Percentiles rank a stretch among this genome's conserved stretches.
phyloP scores from a whole-genome alignment of 2,329 filamentous ascomycete genomes.

The Cephalotrichum gorgonifer region DNA sequence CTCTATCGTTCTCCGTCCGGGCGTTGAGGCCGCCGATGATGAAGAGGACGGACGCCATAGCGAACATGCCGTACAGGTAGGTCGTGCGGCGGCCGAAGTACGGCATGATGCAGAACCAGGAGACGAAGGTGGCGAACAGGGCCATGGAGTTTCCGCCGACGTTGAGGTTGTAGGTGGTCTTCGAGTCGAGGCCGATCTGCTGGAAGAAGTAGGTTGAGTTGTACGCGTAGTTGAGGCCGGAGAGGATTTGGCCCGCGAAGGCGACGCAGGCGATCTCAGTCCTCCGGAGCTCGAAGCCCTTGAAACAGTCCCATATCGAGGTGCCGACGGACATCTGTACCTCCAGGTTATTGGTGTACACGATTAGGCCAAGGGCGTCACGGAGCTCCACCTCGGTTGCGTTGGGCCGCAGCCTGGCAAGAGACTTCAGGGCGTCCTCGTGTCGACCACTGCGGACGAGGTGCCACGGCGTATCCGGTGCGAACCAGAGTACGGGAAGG shows the following conservation, averaged over 20 bases:
- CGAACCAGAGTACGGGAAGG: slow-evolving; percentile 54
- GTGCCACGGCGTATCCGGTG: slow-evolving; percentile 66
- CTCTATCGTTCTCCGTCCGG: slow-evolving; percentile 47
- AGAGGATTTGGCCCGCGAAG: slow-evolving; percentile 54
- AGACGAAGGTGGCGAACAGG: slow-evolving; percentile 71
- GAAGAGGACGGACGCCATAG: slow-evolving; percentile 66
- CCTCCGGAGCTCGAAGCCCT: slow-evolving; percentile 63
- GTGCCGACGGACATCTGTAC: slow-evolving; percentile 63
- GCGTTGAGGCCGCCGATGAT: slow-evolving; percentile 77
- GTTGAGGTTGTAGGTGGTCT: slow-evolving; percentile 47
- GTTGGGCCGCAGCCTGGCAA: slow-evolving; percentile 49
- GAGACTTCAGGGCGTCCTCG: slow-evolving; percentile 54
- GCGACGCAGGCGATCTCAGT: slow-evolving; percentile 60
- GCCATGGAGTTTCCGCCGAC: slow-evolving; percentile 60
- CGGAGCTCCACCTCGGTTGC: slow-evolving; percentile 69
- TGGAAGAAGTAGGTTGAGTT: slow-evolving; percentile 55
- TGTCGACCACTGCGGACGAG: slow-evolving; percentile 55
- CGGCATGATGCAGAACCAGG: slow-evolving; percentile 69
- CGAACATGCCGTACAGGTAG: slow-evolving; percentile 65
- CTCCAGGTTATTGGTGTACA: slow-evolving; percentile 75
- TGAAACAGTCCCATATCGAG: slow-evolving; percentile 75
- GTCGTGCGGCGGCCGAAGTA: slow-evolving; percentile 67
- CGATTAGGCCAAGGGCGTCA: slow-evolving; percentile 85
- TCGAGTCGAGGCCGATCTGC: slow-evolving; percentile 44
- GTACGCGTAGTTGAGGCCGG: slow-evolving; percentile 54